Evolutionary conservation across 176 grass and related monocot genomes (phyloP).

Genomic region (Ensete glaucum): DNA sequence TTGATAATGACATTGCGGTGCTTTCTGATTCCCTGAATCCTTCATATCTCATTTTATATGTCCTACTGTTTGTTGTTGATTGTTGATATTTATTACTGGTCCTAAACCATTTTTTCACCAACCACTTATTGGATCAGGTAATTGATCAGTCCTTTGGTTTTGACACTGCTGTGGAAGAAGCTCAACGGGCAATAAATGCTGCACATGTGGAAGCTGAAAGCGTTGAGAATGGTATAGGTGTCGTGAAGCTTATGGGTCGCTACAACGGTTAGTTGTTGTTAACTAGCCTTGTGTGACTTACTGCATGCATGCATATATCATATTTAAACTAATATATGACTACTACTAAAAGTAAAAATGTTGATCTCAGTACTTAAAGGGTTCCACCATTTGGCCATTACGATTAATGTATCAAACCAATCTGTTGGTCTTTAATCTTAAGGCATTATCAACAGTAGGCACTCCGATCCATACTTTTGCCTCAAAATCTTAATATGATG

Average conservation of each 20-base stretch:
- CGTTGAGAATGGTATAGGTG: constrained; percentile 1
- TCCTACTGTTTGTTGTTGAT: no score
- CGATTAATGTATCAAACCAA: no score
- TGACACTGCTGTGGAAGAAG: constrained; percentile 11
- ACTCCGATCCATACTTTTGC: no score
- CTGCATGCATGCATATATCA: not conserved
- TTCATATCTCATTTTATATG: not conserved
- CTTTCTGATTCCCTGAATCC: not conserved
- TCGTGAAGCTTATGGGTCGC: constrained; percentile 10
- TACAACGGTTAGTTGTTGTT: constrained; percentile 3
- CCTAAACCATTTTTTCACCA: not conserved
- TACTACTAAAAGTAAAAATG: no score
- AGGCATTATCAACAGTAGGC: no score
- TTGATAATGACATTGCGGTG: constrained; percentile 6
- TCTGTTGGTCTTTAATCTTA: no score
- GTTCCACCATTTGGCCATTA: no score
- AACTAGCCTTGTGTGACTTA: not conserved
- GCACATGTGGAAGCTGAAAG: constrained; percentile 13
- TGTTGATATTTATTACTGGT: no score
- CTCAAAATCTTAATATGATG: no score
- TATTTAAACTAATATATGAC: not conserved
- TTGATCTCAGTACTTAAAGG: no score
- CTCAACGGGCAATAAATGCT: constrained; percentile 6
- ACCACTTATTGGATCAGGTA: not conserved
- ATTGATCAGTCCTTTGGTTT: constrained; percentile 11